phyloP scores from a whole-genome alignment of 2,329 filamentous ascomycete genomes.

The Ophidiomyces ophidiicola region DNA sequence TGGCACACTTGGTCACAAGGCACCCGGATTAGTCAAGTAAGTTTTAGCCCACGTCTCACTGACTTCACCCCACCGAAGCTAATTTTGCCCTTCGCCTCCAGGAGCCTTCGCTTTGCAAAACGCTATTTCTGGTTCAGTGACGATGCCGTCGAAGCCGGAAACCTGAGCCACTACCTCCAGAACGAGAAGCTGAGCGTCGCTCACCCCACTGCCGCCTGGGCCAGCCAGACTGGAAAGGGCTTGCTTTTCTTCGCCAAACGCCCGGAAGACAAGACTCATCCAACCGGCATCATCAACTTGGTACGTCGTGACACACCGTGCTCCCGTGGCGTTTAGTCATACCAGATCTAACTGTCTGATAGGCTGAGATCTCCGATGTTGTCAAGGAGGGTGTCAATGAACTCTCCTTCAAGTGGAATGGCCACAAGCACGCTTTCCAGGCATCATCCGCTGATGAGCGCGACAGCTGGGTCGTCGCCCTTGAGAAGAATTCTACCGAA shows the following conservation, averaged over 20 bases:
- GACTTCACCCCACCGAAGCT: neutral
- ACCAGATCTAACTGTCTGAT: constrained; percentile 9
- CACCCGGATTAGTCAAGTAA: constrained; percentile 79
- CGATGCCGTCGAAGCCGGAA: constrained; percentile 60
- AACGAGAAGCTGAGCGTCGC: constrained; percentile 73
- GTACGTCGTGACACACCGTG: constrained; percentile 41
- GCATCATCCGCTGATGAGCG: constrained; percentile 61
- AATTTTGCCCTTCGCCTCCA: constrained; percentile 28
- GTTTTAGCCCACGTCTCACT: constrained; percentile 22
- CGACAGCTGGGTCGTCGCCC: constrained; percentile 78
- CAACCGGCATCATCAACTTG: constrained; percentile 71
- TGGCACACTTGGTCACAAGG: constrained; percentile 81
- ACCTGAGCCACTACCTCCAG: constrained; percentile 66
- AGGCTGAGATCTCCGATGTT: constrained; percentile 59
- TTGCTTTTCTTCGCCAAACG: constrained; percentile 85
- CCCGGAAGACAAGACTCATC: constrained; percentile 65
- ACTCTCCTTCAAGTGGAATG: constrained; percentile 74
- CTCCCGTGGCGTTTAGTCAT: neutral
- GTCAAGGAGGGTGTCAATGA: constrained; percentile 63
- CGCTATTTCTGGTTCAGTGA: constrained; percentile 81
- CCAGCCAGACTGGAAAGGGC: constrained; percentile 86
- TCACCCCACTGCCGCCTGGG: constrained; percentile 76
- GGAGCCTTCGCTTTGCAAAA: constrained; percentile 82
- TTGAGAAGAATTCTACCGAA: constrained; percentile 72
- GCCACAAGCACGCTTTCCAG: constrained; percentile 92